Evolutionary conservation across 2,329 filamentous ascomycete species (phyloP).

Genomic region (Berkeleyomyces rouxiae): DNA sequence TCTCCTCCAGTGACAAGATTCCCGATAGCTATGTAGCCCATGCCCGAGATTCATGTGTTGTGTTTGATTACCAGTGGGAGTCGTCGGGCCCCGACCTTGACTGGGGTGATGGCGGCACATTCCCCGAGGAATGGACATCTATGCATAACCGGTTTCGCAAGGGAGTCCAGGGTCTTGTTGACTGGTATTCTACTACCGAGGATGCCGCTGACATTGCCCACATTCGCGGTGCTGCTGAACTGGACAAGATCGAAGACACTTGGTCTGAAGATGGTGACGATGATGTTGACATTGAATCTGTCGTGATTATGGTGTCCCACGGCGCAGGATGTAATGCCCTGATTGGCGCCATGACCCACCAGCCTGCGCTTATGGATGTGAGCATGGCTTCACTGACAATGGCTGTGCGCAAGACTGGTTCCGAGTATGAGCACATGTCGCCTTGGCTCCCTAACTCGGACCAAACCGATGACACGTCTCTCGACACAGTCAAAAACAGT

Average conservation of each 20-base stretch:
- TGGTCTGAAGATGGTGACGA: slow-evolving; percentile 29
- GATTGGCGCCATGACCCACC: slow-evolving; percentile 78
- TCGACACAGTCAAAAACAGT: slow-evolving; percentile 16
- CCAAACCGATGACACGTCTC: slow-evolving; percentile 15
- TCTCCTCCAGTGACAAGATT: slow-evolving; percentile 65
- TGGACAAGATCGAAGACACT: slow-evolving; percentile 17
- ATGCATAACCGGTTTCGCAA: slow-evolving; percentile 86
- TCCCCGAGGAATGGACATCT: slow-evolving; percentile 84
- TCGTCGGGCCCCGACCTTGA: slow-evolving; percentile 61
- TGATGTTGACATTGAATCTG: slow-evolving; percentile 52
- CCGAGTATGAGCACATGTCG: slow-evolving; percentile 23
- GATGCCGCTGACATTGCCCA: slow-evolving; percentile 35
- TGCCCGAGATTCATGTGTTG: slow-evolving; percentile 68
- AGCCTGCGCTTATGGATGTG: slow-evolving; percentile 81
- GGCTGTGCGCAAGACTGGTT: slow-evolving; percentile 47
- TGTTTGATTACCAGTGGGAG: slow-evolving; percentile 93
- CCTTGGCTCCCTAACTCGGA: slow-evolving; percentile 16
- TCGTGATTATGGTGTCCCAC: slow-evolving; percentile 80
- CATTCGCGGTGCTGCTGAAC: slow-evolving; percentile 19
- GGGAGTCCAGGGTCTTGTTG: slow-evolving; percentile 61
- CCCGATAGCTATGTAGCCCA: slow-evolving; percentile 80
- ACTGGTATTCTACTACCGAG: slow-evolving; percentile 57
- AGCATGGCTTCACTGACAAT: slow-evolving; percentile 82
- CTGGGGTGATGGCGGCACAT: slow-evolving; percentile 78
- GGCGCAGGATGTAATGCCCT: slow-evolving; percentile 92